A percentile compares a stretch with the other conserved stretches of the same genome.
These are phyloP conservation scores for Xylaria sp. DNA, from an alignment of 2,329 filamentous ascomycete species.

Conservation along the genomic window DNA sequence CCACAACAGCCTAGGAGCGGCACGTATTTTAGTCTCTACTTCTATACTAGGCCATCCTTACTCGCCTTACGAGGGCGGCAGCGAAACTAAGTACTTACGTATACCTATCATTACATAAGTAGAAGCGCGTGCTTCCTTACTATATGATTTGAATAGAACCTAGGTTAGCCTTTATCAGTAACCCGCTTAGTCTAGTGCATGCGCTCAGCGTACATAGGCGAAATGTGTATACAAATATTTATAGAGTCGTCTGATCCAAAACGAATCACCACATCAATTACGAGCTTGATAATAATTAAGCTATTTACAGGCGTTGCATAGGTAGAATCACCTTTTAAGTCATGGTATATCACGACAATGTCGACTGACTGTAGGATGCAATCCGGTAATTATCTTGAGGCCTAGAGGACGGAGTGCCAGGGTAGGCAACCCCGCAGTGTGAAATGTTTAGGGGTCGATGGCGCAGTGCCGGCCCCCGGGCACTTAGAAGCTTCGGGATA, in stretches of 20 bases:
- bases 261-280: neutral
- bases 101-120: no score
- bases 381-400: neutral
- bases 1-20: neutral
- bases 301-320: neutral
- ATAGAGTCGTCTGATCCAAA: neutral
- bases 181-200: neutral
- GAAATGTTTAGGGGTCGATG: neutral
- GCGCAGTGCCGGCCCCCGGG: conserved; percentile 1
- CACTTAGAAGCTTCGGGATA: neutral
- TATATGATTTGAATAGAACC: neutral
- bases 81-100: neutral
- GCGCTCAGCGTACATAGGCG: neutral
- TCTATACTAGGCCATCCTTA: neutral
- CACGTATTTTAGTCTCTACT: neutral
- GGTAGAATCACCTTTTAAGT: neutral
- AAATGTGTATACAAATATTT: neutral
- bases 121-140: neutral
- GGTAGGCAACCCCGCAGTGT: conserved; percentile 8
- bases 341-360: neutral
- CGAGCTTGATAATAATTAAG: neutral
- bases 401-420: neutral
- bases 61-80: neutral
- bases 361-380: neutral
- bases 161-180: neutral